A percentile compares a stretch with the other conserved stretches of the same genome.
These are phyloP conservation scores for Talaromyces islandicus DNA, from an alignment of 2,329 filamentous ascomycete genomes.

Conservation along the genomic window DNA sequence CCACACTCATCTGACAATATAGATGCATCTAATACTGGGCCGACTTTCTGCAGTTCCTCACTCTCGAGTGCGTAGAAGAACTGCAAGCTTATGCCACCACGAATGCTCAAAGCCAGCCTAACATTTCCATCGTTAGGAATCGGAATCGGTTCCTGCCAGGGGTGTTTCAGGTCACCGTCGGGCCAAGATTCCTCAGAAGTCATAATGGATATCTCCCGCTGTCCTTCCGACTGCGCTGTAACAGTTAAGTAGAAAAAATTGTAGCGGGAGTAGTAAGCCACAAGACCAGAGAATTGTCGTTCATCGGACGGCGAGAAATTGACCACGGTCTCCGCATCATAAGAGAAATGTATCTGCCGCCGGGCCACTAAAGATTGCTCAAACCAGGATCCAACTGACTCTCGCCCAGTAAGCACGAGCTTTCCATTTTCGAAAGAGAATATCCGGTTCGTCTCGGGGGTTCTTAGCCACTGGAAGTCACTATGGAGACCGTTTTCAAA, in stretches of 20 bases:
- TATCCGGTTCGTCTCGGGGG: conserved; percentile 2
- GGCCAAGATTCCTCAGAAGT: conserved; percentile 9
- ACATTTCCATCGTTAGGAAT: conserved; percentile 8
- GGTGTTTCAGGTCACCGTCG: background rate
- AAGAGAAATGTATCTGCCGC: conserved; percentile 10
- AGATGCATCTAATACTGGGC: conserved; percentile 6
- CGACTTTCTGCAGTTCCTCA: conserved; percentile 6
- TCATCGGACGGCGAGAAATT: conserved; percentile 8
- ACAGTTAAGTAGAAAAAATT: conserved; percentile 10
- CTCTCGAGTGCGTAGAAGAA: conserved; percentile 7
- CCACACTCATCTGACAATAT: conserved; percentile 9
- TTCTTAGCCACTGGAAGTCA: conserved; percentile 10
- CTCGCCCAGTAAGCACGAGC: conserved; percentile 6
- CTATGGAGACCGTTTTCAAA: conserved; percentile 4
- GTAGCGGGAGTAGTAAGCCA: conserved; percentile 8
- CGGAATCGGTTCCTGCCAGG: background rate
- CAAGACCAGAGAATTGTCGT: conserved; percentile 7
- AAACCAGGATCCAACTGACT: conserved; percentile 10
- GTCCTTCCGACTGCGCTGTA: conserved; percentile 7
- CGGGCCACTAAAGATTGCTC: conserved; percentile 9
- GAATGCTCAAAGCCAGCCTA: conserved; percentile 9
- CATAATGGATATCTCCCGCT: conserved; percentile 8
- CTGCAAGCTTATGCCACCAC: conserved; percentile 5
- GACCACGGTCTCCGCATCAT: conserved; percentile 8
- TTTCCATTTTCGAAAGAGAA: conserved; percentile 4